Evolutionary conservation across 495 filamentous ascomycete genomes (phyloP).

Genomic region (Massariosphaeria phaeospora): DNA sequence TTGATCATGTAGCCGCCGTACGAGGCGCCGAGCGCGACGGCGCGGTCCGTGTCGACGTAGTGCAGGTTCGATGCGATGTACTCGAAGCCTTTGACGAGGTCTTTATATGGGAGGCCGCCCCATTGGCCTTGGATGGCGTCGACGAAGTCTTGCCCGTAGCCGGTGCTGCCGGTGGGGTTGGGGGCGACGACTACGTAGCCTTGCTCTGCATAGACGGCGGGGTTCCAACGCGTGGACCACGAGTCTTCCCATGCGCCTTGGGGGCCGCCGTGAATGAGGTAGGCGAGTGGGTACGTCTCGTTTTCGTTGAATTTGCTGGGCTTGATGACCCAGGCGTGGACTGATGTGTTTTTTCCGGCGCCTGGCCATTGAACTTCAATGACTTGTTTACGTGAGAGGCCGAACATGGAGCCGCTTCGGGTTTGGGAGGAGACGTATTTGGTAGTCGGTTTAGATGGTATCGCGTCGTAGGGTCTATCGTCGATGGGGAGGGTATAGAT

Average conservation of each 20-base stretch:
- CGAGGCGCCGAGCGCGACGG: slow-evolving; percentile 76
- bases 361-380: slow-evolving; percentile 42
- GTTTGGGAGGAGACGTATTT: slow-evolving; percentile 51
- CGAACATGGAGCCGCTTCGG: slow-evolving; percentile 64
- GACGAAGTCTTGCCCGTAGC: slow-evolving; percentile 75
- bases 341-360: slow-evolving; percentile 26
- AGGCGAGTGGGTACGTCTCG: slow-evolving; percentile 75
- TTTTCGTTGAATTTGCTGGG: slow-evolving; percentile 69
- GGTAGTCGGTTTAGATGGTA: slow-evolving; percentile 9
- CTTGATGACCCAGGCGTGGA: slow-evolving; percentile 62
- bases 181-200: slow-evolving; percentile 85
- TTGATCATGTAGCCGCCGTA: slow-evolving; percentile 56
- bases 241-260: slow-evolving; percentile 78
- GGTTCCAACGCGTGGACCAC: slow-evolving; percentile 91
- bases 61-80: slow-evolving; percentile 64
- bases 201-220: slow-evolving; percentile 83
- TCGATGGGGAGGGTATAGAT: slow-evolving; percentile 37
- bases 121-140: slow-evolving; percentile 72
- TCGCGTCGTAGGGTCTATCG: too few species aligned
- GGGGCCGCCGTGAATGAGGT: slow-evolving; percentile 83
- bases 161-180: slow-evolving; percentile 82
- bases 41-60: slow-evolving; percentile 71
- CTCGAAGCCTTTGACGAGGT: slow-evolving; percentile 75
- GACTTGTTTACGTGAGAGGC: slow-evolving; percentile 45
- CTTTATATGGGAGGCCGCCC: slow-evolving; percentile 75